These are phyloP conservation scores for Scopulariopsis brevicaulis DNA, from an alignment of 2,329 filamentous ascomycete species.

Conservation along the genomic window DNA sequence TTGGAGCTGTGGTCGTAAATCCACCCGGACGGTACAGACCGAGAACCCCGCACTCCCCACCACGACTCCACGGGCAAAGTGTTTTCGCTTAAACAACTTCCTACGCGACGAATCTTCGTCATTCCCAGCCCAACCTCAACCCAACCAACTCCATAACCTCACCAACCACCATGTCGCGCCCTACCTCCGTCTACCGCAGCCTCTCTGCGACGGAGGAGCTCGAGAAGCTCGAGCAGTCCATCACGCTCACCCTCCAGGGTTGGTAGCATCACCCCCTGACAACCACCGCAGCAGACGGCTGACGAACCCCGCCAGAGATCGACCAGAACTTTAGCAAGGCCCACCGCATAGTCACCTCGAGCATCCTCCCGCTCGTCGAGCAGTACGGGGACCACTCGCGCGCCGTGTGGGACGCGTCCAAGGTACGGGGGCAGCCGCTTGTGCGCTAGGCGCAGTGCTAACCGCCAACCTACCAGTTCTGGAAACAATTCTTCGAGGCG, in stretches of 20 bases:
- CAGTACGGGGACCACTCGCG: slow-evolving; percentile 91
- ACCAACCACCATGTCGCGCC: slow-evolving; percentile 32
- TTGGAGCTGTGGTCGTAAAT: too few relatives aligned
- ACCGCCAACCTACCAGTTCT: slow-evolving; percentile 52
- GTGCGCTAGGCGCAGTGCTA: neutral
- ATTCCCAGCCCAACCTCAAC: neutral
- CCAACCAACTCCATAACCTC: neutral
- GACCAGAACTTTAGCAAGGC: slow-evolving; percentile 97
- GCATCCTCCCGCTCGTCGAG: slow-evolving; percentile 85
- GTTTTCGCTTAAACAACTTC: neutral
- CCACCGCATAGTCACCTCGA: slow-evolving; percentile 89
- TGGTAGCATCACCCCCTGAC: slow-evolving; percentile 8
- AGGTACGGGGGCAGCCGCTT: slow-evolving; percentile 37
- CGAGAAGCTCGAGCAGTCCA: slow-evolving; percentile 91
- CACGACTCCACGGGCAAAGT: neutral
- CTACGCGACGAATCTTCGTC: slow-evolving; percentile 5
- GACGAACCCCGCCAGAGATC: slow-evolving; percentile 56
- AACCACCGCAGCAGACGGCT: neutral
- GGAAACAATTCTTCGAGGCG: slow-evolving; percentile 99
- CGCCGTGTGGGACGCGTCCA: slow-evolving; percentile 93
- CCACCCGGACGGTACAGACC: too few relatives aligned
- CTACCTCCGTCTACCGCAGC: slow-evolving; percentile 34
- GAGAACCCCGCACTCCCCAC: neutral
- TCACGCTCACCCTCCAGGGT: slow-evolving; percentile 92
- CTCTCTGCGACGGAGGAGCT: slow-evolving; percentile 88